Evolutionary conservation across 805 yeast species (phyloP).

Genomic region (Wickerhamiella slavikovae): DNA sequence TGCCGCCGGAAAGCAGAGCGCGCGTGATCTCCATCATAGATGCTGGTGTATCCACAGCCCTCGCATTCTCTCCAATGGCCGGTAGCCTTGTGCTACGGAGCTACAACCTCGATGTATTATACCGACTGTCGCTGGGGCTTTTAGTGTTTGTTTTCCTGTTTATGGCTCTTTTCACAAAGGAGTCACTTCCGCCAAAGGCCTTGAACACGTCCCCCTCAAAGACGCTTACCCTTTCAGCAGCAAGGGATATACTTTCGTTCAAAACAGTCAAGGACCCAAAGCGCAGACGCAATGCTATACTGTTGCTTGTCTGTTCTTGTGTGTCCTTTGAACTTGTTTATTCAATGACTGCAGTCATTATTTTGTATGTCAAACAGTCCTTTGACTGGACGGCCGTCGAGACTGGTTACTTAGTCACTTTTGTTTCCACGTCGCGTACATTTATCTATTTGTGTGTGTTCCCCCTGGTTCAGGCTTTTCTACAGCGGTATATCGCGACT

Average conservation of each 20-base stretch:
- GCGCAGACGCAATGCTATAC: conserved; percentile 10
- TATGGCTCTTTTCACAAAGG: conserved; percentile 5
- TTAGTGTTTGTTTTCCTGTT: conserved; percentile 3
- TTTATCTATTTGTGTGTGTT: conserved; percentile 13
- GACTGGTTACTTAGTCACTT: conserved; percentile 15
- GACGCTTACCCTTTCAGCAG: neutral
- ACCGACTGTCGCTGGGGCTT: conserved; percentile 3
- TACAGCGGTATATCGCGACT: conserved; percentile 8
- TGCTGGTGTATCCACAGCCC: conserved; percentile 9
- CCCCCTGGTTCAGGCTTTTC: conserved; percentile 9
- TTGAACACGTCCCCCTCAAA: too few species aligned
- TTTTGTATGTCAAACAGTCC: conserved; percentile 14
- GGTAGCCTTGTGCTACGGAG: conserved; percentile 8
- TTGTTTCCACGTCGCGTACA: conserved; percentile 12
- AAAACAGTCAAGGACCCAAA: conserved; percentile 5
- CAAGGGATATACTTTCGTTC: conserved; percentile 7
- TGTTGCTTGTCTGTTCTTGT: conserved; percentile 8
- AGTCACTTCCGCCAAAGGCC: conserved; percentile 5
- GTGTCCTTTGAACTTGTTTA: conserved; percentile 8
- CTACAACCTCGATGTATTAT: conserved; percentile 7
- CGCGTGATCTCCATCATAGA: conserved; percentile 8
- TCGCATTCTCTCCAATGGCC: conserved; percentile 11
- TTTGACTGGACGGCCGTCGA: conserved; percentile 18
- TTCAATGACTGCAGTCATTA: conserved; percentile 6
- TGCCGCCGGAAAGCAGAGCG: conserved; percentile 8